Base-by-base conservation (phyloP, 805 yeast genomes). In the Hanseniaspora nectarophila region DNA sequence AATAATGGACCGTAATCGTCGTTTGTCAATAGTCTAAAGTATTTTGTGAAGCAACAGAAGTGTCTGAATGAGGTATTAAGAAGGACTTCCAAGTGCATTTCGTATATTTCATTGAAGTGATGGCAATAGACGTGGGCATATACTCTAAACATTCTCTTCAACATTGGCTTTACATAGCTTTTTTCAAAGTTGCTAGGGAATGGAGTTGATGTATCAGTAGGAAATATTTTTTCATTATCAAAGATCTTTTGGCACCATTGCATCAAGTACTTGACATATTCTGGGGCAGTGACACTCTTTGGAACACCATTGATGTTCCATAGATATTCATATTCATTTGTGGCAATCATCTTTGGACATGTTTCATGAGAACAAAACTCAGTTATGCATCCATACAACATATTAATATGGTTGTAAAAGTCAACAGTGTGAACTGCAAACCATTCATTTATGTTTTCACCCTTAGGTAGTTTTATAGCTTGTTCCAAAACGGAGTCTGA, bases 41-140 rank as follows among this genome's bases (percentile, higher is more conserved):
- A 95, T 59, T 78, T 82, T 51, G 86, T 77, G 65, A 92, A 90
- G 56, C 90, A 72, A 26, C 88, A 87, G 63, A 88, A 92, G 65
- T 90, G 98, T 69, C 94, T 92, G 61, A 90, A 78, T 61, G 95
- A 83, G 5, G 98, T 90, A 64, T 92, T 92, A 58, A 90, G 73
- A 60, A 90, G 95, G 12, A 95, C 84, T 65, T 89, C 96, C 60
- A 90, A 71, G 2, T 95, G 95, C 59, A 92, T 73, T 64, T 89
- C 97, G 38, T 88, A 78, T 54, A 92, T 85, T 67, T 90, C 96
- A 63, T 88, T 95, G 67, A 92, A 90, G 66, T 92, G 99, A 63
- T 92, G 97, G 63, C 98, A 92, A 67, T 92, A 92, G 42, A 92
- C 85, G 68, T 92, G 99, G 1, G 98, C 97, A 63, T 92, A 92